These are phyloP conservation scores for Trifolium pratense DNA, from an alignment of 306 rosid species.

Conservation along the genomic window DNA sequence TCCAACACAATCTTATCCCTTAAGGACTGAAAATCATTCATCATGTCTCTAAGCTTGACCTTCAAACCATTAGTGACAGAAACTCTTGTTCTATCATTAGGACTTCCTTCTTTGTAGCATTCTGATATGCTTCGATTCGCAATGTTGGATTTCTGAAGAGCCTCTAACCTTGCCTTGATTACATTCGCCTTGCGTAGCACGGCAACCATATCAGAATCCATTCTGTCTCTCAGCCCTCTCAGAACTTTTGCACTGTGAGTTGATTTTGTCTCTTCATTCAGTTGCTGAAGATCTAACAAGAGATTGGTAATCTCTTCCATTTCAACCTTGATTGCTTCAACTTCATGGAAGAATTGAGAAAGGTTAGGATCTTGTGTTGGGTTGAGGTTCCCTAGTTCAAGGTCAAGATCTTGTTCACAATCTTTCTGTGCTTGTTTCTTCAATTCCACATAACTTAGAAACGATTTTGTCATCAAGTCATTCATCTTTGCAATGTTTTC, in stretches of 20 bases:
- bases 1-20: constrained; percentile 66
- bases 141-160: constrained; percentile 68
- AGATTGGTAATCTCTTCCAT: constrained; percentile 96
- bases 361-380: constrained; percentile 73
- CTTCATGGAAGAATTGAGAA: constrained; percentile 74
- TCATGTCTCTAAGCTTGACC: constrained; percentile 72
- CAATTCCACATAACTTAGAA: constrained; percentile 88
- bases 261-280: constrained; percentile 77
- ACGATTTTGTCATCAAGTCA: constrained; percentile 90
- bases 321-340: constrained; percentile 64
- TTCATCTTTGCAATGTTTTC: constrained; percentile 67
- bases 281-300: constrained; percentile 76
- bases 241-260: constrained; percentile 86
- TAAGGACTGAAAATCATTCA: constrained; percentile 75
- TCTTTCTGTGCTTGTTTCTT: constrained; percentile 79
- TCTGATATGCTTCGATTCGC: constrained; percentile 58
- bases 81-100: constrained; percentile 70
- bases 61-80: constrained; percentile 78
- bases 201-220: constrained; percentile 76
- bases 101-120: constrained; percentile 61
- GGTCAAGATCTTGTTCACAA: constrained; percentile 55
- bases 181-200: constrained; percentile 75
- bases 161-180: constrained; percentile 65
- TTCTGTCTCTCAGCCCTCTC: constrained; percentile 77
- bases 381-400: constrained; percentile 68